Conservation (phyloP, 805 yeast species). For the Cyberlindnera mississippiensis region DNA sequence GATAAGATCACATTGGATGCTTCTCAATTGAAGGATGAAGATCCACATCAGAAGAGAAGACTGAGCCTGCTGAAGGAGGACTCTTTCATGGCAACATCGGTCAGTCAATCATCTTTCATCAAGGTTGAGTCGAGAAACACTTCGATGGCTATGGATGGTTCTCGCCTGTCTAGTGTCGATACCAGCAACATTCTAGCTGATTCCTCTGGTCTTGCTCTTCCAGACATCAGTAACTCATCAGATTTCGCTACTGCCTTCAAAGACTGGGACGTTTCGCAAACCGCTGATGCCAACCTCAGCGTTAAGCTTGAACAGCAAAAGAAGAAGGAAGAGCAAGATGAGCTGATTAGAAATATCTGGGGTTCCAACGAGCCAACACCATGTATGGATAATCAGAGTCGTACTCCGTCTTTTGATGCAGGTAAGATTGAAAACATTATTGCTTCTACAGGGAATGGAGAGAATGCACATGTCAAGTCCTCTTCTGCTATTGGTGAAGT, state of each 20-base stretch:
- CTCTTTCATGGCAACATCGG: conserved; percentile 24
- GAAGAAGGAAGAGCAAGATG: background rate
- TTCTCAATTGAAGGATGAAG: conserved; percentile 4
- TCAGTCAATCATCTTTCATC: conserved; percentile 23
- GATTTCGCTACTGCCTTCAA: conserved; percentile 44
- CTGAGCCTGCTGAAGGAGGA: conserved; percentile 11
- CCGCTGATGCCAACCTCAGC: conserved; percentile 1
- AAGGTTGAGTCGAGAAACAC: conserved; percentile 21
- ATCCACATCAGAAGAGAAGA: conserved; percentile 7
- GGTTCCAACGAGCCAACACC: conserved; percentile 13
- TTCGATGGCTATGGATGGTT: conserved; percentile 12
- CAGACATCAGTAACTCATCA: conserved; percentile 45
- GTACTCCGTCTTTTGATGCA: conserved; percentile 15
- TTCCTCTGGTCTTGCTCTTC: conserved; percentile 28
- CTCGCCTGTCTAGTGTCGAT: background rate
- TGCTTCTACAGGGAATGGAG: conserved; percentile 10
- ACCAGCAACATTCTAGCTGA: conserved; percentile 5
- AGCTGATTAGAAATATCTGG: conserved; percentile 23
- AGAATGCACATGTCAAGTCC: conserved; percentile 17
- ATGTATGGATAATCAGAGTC: background rate
- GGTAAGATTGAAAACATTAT: conserved; percentile 18
- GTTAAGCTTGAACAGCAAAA: background rate
- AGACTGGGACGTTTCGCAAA: conserved; percentile 25
- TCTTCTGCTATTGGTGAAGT: conserved; percentile 19
- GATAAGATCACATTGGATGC: conserved; percentile 13